Evolutionary conservation across 75 land plant species (phyloP), one percentile per base, ranked within the genome.

Genomic region (Cupressus sempervirens): DNA sequence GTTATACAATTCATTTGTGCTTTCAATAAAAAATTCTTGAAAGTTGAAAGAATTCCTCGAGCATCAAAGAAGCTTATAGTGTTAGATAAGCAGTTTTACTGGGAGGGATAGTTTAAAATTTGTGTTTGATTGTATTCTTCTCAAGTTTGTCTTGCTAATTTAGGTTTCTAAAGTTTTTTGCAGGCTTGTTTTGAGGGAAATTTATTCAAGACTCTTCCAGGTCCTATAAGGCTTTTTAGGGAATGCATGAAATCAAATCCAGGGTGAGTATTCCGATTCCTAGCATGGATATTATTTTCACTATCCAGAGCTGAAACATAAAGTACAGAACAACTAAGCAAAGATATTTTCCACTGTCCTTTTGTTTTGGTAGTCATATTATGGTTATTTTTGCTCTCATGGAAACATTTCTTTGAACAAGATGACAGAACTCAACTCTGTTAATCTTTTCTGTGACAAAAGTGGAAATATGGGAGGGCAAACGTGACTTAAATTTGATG

Each of bases 171-270:
- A 72, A 3, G 32, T 72, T 32, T 70, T 72, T 72, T 72, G 45
- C 84, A 93, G 94, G 94, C 94, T 76, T 91, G 93, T 82, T 93
- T 93, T 79, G 94, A 93, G 83, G 94, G 94, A 83, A 93, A 93
- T 65, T 90, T 93, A 76, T 93, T 93, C 74, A 92, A 92, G 83
- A 92, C 91, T n/a, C 86, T 92, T 84, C 93, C 91, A 81, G 93
- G 94, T 9, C 94, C 94, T 86, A 90, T 91, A 89, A 91, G 89
- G 87, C 91, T 93, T 26, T 93, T 93, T 79, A 90, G 90, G 89
- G 81, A 82, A 76, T 93, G 93, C 88, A 93, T 93, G 94, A 91
- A 91, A 16, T 89, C 94, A 48, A 91, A 91, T 62, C 94, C 94
- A 34, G 93, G 91, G 94, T 91, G 88, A 81, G 48, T 73, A 10